These are phyloP conservation scores for Lenwebbia sp. DNA, from an alignment of 345 rosid species.

Conservation along the genomic window DNA sequence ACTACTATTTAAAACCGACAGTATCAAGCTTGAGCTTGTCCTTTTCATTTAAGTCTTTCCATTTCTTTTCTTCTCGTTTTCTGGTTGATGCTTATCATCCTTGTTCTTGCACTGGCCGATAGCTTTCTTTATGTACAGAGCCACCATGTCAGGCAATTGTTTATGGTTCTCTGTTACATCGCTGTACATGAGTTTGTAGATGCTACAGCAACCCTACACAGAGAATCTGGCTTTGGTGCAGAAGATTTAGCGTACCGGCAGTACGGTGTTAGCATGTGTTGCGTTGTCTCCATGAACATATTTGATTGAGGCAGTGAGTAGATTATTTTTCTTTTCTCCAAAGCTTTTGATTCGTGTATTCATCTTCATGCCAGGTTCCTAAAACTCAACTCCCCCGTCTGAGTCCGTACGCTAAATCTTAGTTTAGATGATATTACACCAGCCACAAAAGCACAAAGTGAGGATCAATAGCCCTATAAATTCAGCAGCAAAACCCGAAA, in stretches of 20 bases:
- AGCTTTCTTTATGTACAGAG: background rate
- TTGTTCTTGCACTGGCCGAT: background rate
- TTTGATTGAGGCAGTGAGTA: background rate
- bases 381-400: background rate
- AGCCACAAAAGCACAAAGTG: background rate
- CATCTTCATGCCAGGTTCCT: background rate
- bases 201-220: background rate
- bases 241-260: background rate
- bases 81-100: background rate
- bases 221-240: background rate
- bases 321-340: background rate
- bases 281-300: background rate
- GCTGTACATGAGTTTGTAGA: background rate
- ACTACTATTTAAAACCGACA: constrained; percentile 8
- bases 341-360: background rate
- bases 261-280: background rate
- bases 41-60: background rate
- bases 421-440: background rate
- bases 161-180: background rate
- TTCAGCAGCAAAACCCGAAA: background rate
- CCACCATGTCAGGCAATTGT: background rate
- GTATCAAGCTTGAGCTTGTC: background rate
- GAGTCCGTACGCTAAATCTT: background rate
- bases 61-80: background rate
- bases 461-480: background rate